phyloP scores from a whole-genome alignment of 768 basidiomycete species.

The Boletus coccyginus region DNA sequence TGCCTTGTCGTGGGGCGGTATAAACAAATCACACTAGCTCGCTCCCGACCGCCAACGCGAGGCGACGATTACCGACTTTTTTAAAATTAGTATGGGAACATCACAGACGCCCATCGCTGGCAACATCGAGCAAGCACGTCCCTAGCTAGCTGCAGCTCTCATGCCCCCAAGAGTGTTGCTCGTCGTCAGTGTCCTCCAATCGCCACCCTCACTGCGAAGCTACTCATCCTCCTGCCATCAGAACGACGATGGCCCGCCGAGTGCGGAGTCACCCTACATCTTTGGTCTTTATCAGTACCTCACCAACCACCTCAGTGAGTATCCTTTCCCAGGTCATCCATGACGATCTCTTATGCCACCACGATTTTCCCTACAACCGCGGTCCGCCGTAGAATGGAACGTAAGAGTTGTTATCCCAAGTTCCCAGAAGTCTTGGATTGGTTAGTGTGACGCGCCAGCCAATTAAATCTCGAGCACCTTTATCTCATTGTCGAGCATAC shows the following conservation, averaged over 20 bases:
- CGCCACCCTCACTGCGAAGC: background rate
- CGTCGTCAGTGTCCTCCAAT: constrained; percentile 36
- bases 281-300: constrained; percentile 67
- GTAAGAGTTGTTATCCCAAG: constrained; percentile 80
- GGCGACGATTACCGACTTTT: constrained; percentile 1
- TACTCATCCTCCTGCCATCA: constrained; percentile 27
- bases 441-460: constrained; percentile 35
- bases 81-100: constrained; percentile 22
- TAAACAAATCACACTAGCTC: background rate
- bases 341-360: constrained; percentile 8
- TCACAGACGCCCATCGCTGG: constrained; percentile 7
- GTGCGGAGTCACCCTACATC: constrained; percentile 69
- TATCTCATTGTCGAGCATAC: background rate
- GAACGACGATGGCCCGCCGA: constrained; percentile 87
- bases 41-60: constrained; percentile 10
- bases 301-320: constrained; percentile 54
- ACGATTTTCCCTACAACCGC: background rate
- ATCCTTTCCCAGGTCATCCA: background rate
- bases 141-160: background rate
- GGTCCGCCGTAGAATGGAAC: constrained; percentile 55
- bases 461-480: background rate
- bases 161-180: constrained; percentile 36
- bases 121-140: background rate
- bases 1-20: constrained; percentile 1
- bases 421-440: constrained; percentile 87